These are phyloP conservation scores for Syzygium malaccense DNA, from an alignment of 441 rosid genomes.

Conservation along the genomic window DNA sequence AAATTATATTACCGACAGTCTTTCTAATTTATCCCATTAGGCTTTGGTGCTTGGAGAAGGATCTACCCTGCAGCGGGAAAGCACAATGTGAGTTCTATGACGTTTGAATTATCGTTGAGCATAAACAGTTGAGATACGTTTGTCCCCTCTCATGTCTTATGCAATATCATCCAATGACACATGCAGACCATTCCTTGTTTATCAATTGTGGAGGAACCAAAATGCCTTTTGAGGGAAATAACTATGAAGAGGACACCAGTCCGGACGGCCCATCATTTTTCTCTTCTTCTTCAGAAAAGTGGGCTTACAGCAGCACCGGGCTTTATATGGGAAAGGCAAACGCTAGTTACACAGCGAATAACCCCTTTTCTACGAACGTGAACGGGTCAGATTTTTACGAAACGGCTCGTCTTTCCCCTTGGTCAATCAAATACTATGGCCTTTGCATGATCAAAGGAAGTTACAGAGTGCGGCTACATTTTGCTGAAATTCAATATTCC, in stretches of 20 bases:
- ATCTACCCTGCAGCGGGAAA: conserved; percentile 41
- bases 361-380: conserved; percentile 20
- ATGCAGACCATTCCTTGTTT: conserved; percentile 59
- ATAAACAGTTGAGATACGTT: not conserved
- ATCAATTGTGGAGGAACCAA: conserved; percentile 71
- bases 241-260: conserved; percentile 39
- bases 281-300: conserved; percentile 9
- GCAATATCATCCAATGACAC: not conserved
- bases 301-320: conserved; percentile 85
- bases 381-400: conserved; percentile 26
- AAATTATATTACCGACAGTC: not conserved
- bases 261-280: conserved; percentile 26
- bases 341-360: conserved; percentile 14
- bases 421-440: conserved; percentile 73
- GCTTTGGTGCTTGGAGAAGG: conserved; percentile 60
- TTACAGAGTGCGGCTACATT: conserved; percentile 68
- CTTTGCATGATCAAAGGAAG: conserved; percentile 50
- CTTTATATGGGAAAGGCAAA: conserved; percentile 1
- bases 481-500: conserved; percentile 78
- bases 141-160: not conserved
- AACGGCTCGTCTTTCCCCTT: conserved; percentile 72
- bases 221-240: conserved; percentile 9
- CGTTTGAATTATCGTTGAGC: not conserved
- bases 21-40: conserved; percentile 20
- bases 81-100: conserved; percentile 31